Conservation (phyloP, 345 rosid genomes). For the Citrus glauca region DNA sequence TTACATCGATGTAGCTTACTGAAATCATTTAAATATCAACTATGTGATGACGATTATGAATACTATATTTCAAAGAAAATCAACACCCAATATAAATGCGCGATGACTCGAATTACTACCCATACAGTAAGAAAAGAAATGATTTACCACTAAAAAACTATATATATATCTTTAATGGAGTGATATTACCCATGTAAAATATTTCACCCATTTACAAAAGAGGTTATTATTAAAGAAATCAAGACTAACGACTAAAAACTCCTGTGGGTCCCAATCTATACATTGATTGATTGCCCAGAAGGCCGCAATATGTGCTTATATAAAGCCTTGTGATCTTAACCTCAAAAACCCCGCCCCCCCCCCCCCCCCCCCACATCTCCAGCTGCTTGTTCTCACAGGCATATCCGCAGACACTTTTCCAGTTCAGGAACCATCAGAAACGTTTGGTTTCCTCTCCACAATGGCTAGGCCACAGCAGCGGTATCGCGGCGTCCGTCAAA, state of each 20-base stretch:
- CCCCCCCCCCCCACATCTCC: background rate
- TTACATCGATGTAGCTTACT: too few relatives aligned
- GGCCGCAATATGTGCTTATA: slow-evolving; percentile 37
- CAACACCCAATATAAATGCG: too few relatives aligned
- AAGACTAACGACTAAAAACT: background rate
- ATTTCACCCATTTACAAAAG: background rate
- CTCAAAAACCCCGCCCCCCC: too few relatives aligned
- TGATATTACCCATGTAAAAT: background rate
- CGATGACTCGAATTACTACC: too few relatives aligned
- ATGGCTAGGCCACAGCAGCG: slow-evolving; percentile 68
- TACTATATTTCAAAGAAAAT: too few relatives aligned
- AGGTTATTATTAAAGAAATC: background rate
- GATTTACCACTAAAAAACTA: too few relatives aligned
- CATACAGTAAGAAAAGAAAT: too few relatives aligned
- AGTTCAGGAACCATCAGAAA: background rate
- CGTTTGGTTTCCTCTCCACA: slow-evolving; percentile 11
- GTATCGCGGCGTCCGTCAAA: slow-evolving; percentile 70
- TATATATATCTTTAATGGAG: background rate
- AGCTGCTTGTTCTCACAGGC: slow-evolving; percentile 9
- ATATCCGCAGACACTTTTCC: slow-evolving; percentile 22
- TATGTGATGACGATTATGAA: too few relatives aligned
- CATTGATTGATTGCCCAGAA: slow-evolving; percentile 10
- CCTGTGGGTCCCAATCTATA: slow-evolving; percentile 18
- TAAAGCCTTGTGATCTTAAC: slow-evolving; percentile 9
- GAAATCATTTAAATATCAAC: too few relatives aligned